Evolutionary conservation across 1,284 basidiomycete genomes (phyloP).

Genomic region (Cutaneotrichosporon cutaneum): DNA sequence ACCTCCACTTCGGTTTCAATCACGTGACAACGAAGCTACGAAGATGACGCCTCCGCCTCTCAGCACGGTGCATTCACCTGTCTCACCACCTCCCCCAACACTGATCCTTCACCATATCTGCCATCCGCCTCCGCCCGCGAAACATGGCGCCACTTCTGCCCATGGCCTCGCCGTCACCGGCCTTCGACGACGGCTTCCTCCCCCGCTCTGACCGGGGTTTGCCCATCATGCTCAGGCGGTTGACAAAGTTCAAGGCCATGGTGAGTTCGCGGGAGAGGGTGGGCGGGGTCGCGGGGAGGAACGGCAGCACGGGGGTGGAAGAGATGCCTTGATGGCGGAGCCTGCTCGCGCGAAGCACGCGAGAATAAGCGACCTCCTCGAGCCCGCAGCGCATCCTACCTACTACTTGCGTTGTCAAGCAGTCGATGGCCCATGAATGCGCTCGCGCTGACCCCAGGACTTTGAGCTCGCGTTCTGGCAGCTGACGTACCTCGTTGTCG

Average conservation of each 20-base stretch:
- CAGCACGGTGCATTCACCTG: neutral
- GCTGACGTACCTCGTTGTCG: slow-evolving; percentile 82
- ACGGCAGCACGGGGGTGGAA: no score
- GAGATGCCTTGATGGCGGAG: no score
- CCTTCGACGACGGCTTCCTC: slow-evolving; percentile 12
- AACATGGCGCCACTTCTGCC: slow-evolving; percentile 26
- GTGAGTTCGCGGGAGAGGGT: slow-evolving; percentile 57
- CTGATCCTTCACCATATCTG: slow-evolving; percentile 23
- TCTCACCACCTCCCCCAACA: neutral
- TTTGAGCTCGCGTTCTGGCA: slow-evolving; percentile 95
- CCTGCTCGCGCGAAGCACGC: no score
- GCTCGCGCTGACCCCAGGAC: slow-evolving; percentile 67
- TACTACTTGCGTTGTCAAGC: no score
- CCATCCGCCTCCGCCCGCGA: slow-evolving; percentile 29
- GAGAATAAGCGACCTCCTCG: no score
- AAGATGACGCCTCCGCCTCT: neutral
- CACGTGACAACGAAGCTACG: neutral
- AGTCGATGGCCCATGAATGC: no score
- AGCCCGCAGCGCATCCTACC: no score
- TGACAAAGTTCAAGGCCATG: slow-evolving; percentile 82
- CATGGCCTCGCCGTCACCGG: slow-evolving; percentile 12
- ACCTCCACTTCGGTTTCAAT: neutral
- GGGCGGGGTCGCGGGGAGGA: neutral
- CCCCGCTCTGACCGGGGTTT: slow-evolving; percentile 43
- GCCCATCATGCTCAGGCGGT: slow-evolving; percentile 71